Evolutionary conservation across 441 rosid genomes (phyloP).

Genomic region (Erodium moschatum): DNA sequence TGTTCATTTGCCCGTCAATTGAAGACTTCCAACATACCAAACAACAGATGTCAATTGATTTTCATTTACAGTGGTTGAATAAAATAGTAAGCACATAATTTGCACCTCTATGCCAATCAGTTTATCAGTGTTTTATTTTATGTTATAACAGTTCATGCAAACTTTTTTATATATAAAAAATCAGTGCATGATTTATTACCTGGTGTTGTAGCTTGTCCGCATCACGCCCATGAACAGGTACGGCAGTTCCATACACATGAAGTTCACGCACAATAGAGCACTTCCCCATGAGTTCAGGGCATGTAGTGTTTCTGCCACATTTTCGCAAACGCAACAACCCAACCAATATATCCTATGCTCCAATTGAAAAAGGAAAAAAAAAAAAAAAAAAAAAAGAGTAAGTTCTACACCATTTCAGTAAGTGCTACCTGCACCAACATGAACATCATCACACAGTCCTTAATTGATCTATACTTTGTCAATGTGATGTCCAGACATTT

Average conservation of each 20-base stretch:
- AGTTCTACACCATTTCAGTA: not conserved
- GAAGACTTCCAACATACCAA: not conserved
- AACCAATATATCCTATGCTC: constrained; percentile 82
- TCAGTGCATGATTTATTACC: constrained; percentile 29
- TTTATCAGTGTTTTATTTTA: not conserved
- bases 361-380: no score
- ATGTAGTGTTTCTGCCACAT: constrained; percentile 77
- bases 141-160: not conserved
- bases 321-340: constrained; percentile 84
- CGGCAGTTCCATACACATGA: constrained; percentile 98
- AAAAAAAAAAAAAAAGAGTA: constrained; percentile 8
- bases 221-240: constrained; percentile 94
- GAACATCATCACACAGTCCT: not conserved
- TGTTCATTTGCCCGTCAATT: no score
- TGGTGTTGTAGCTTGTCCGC: constrained; percentile 95
- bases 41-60: not conserved
- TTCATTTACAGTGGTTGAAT: not conserved
- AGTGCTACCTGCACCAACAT: not conserved
- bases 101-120: not conserved
- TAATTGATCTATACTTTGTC: not conserved
- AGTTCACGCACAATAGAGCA: constrained; percentile 96
- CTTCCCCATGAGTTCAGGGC: constrained; percentile 82
- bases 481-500: no score
- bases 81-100: not conserved
- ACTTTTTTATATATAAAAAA: not conserved